These are phyloP conservation scores for Austroboletus eburneus DNA, from an alignment of 768 basidiomycete genomes.

Conservation along the genomic window DNA sequence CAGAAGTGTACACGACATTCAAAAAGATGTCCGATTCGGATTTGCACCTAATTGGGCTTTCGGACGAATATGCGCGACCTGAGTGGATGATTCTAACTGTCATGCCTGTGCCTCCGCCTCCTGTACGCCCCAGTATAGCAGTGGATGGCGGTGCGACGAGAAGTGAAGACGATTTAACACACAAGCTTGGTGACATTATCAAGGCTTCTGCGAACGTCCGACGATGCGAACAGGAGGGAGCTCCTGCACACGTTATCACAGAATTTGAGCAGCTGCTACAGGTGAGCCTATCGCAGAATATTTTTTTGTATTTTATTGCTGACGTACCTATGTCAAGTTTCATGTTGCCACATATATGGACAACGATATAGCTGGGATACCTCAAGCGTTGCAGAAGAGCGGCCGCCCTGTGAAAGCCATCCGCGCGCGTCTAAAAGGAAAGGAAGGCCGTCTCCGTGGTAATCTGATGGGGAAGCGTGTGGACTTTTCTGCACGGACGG, in stretches of 20 bases:
- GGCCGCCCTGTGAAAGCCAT: slow-evolving; percentile 98
- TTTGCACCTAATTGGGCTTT: slow-evolving; percentile 84
- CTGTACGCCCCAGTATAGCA: slow-evolving; percentile 96
- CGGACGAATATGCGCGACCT: slow-evolving; percentile 92
- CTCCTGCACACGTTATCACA: slow-evolving; percentile 90
- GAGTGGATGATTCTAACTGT: slow-evolving; percentile 99
- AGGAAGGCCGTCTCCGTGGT: slow-evolving; percentile 95
- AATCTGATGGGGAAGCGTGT: slow-evolving; percentile 99
- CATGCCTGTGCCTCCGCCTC: slow-evolving; percentile 95
- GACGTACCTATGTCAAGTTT: slow-evolving; percentile 51
- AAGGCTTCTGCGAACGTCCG: slow-evolving; percentile 92
- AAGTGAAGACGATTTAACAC: slow-evolving; percentile 97
- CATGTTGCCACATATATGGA: slow-evolving; percentile 99
- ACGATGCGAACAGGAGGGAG: slow-evolving; percentile 92
- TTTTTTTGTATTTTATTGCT: not conserved
- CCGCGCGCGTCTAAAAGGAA: slow-evolving; percentile 95
- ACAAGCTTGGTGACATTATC: slow-evolving; percentile 95
- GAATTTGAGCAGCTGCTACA: slow-evolving; percentile 96
- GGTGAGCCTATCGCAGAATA: slow-evolving; percentile 41
- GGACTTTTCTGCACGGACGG: slow-evolving; percentile 97
- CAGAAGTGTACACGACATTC: slow-evolving; percentile 90
- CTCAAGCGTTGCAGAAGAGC: slow-evolving; percentile 95
- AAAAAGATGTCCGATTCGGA: slow-evolving; percentile 93
- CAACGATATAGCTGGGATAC: slow-evolving; percentile 97
- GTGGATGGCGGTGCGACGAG: slow-evolving; percentile 96